A percentile compares a stretch with the other conserved stretches of the same genome.
Conservation (phyloP, 805 yeast species). For the Kodamaea fukazawae region DNA sequence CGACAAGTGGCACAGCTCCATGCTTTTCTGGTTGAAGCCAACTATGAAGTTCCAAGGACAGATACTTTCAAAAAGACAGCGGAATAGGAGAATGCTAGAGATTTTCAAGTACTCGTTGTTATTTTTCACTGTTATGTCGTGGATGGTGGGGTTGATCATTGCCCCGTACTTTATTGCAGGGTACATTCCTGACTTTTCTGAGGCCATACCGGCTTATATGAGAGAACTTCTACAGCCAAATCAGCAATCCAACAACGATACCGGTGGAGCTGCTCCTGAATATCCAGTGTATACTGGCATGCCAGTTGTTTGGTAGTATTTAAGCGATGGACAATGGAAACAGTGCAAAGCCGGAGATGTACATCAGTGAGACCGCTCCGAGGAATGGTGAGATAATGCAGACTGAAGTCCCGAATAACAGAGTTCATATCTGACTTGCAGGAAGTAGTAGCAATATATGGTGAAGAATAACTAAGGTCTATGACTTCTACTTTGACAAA, state of each 20-base stretch:
- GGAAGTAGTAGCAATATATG: no score
- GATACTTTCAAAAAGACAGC: slow-evolving; percentile 39
- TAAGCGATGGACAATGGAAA: no score
- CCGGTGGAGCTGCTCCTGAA: slow-evolving; percentile 47
- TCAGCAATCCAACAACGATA: slow-evolving; percentile 61
- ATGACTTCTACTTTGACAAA: no score
- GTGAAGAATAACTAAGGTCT: no score
- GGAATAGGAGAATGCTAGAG: slow-evolving; percentile 21
- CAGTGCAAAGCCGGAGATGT: no score
- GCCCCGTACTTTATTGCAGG: slow-evolving; percentile 45
- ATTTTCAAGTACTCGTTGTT: slow-evolving; percentile 46
- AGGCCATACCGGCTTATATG: slow-evolving; percentile 13
- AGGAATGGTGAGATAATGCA: no score
- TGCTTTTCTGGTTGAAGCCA: slow-evolving; percentile 51
- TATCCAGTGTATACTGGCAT: no score
- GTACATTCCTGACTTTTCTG: slow-evolving; percentile 6
- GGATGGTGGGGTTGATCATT: slow-evolving; percentile 41
- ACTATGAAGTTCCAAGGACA: slow-evolving; percentile 33
- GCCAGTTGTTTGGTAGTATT: no score
- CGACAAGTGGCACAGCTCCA: slow-evolving; percentile 48
- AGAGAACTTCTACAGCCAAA: slow-evolving; percentile 53
- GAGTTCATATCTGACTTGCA: no score
- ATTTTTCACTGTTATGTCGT: slow-evolving; percentile 39
- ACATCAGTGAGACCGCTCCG: no score
- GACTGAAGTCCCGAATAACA: no score